Percentiles rank a stretch among this genome's conserved stretches.
phyloP scores from a whole-genome alignment of 768 basidiomycete species.

The Dendrothele bispora region DNA sequence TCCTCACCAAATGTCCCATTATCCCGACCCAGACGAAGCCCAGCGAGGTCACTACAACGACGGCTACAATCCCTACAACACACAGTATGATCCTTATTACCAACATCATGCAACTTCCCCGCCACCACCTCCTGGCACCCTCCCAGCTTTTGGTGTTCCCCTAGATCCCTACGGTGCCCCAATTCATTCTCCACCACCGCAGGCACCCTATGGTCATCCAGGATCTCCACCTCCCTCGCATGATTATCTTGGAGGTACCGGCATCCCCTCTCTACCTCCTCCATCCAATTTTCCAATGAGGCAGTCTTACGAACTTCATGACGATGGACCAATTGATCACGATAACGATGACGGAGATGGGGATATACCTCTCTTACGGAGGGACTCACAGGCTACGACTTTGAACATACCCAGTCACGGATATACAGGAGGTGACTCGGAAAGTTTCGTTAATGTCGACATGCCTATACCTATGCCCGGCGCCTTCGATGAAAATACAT shows the following conservation, averaged over 20 bases:
- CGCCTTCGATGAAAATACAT: slow-evolving; percentile 32
- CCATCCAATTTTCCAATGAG: slow-evolving; percentile 12
- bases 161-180: slow-evolving; percentile 16
- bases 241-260: slow-evolving; percentile 5
- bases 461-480: slow-evolving; percentile 45
- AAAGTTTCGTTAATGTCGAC: slow-evolving; percentile 8
- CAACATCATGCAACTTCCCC: slow-evolving; percentile 19
- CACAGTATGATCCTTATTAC: slow-evolving; percentile 41
- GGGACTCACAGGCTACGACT: slow-evolving; percentile 31
- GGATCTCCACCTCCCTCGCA: slow-evolving; percentile 7
- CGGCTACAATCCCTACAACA: slow-evolving; percentile 54
- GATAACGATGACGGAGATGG: slow-evolving; percentile 55
- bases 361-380: slow-evolving; percentile 64
- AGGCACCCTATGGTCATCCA: slow-evolving; percentile 15
- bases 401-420: slow-evolving; percentile 23
- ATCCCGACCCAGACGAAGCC: slow-evolving; percentile 55
- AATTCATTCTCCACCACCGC: slow-evolving; percentile 26
- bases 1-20: slow-evolving; percentile 31
- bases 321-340: slow-evolving; percentile 10
- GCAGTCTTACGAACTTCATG: slow-evolving; percentile 17
- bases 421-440: slow-evolving; percentile 16
- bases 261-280: slow-evolving; percentile 11
- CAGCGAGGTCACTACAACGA: slow-evolving; percentile 68
- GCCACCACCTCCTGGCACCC: slow-evolving; percentile 19
- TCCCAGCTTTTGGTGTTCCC: slow-evolving; percentile 6